These are phyloP conservation scores for Linnemannia schmuckeri DNA, from an alignment of 192 early-diverging fungal genomes.

Conservation along the genomic window DNA sequence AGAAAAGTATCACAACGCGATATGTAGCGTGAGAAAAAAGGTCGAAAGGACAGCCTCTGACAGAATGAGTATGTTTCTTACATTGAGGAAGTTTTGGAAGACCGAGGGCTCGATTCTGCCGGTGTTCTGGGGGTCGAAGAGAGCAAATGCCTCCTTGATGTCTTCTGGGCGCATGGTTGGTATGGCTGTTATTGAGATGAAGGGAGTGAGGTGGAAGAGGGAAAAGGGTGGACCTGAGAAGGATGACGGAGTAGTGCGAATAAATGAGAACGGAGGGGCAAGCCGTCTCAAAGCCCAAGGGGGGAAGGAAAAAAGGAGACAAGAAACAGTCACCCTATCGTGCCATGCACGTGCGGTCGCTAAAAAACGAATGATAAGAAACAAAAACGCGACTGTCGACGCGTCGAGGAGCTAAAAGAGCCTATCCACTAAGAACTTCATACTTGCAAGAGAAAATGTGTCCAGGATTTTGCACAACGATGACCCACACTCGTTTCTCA, in stretches of 20 bases:
- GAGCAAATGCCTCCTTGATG: conserved; percentile 44
- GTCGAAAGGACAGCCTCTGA: neutral
- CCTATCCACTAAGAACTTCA: neutral
- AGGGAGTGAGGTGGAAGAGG: neutral
- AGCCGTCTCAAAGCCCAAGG: neutral
- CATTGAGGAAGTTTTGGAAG: conserved; percentile 39
- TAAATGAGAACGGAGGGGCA: neutral
- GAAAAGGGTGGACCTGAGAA: neutral
- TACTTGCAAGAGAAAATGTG: neutral
- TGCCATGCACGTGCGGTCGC: neutral
- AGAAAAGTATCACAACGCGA: neutral
- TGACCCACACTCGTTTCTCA: neutral
- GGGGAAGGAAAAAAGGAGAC: neutral
- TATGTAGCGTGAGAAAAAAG: neutral
- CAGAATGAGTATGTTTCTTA: neutral
- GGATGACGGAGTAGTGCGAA: neutral
- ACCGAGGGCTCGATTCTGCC: conserved; percentile 43
- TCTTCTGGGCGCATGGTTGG: conserved; percentile 24
- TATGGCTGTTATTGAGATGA: neutral
- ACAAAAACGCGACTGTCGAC: neutral
- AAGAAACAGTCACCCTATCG: neutral
- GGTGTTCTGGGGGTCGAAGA: conserved; percentile 42
- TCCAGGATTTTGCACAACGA: no score
- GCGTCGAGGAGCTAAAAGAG: neutral
- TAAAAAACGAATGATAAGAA: neutral